A percentile compares a stretch with the other conserved stretches of the same genome.
phyloP scores from a whole-genome alignment of 169 alveolate genomes.

The Eimeria necatrix region DNA sequence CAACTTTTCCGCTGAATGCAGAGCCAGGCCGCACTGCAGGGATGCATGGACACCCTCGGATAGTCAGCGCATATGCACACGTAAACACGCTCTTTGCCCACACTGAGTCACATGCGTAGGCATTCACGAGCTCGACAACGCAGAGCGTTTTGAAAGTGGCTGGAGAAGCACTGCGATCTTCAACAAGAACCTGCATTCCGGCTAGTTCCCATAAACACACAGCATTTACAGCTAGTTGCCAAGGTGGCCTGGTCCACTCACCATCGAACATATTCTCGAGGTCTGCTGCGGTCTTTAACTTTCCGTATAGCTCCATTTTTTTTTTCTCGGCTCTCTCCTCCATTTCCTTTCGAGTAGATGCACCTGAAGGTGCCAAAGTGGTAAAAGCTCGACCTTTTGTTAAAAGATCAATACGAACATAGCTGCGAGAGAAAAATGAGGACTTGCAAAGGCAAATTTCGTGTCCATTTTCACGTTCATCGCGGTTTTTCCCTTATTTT shows the following conservation, averaged over 20 bases:
- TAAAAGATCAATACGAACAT: too few species aligned
- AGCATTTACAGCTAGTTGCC: too few species aligned
- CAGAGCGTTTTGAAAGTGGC: neutral
- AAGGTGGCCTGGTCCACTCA: neutral
- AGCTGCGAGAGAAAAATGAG: neutral
- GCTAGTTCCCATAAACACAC: too few species aligned
- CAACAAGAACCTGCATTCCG: neutral
- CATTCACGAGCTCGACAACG: too few species aligned
- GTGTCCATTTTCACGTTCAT: neutral
- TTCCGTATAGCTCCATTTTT: constrained; percentile 64
- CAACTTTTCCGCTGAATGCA: constrained; percentile 64
- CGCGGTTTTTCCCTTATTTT: neutral
- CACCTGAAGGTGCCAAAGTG: constrained; percentile 27
- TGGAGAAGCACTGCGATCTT: neutral
- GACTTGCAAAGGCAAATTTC: neutral
- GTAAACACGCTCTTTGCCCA: too few species aligned
- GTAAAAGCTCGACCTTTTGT: too few species aligned
- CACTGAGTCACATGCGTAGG: too few species aligned
- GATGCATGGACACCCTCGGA: neutral
- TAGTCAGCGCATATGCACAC: too few species aligned
- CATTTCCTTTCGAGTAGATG: constrained; percentile 52
- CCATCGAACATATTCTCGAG: constrained; percentile 43
- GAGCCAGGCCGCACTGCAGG: neutral
- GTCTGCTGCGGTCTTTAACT: constrained; percentile 67
- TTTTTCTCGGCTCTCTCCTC: constrained; percentile 75